Evolutionary conservation across 495 filamentous ascomycete genomes (phyloP), one percentile per base, ranked within the genome.

Genomic region (Penicillium crystallinum): DNA sequence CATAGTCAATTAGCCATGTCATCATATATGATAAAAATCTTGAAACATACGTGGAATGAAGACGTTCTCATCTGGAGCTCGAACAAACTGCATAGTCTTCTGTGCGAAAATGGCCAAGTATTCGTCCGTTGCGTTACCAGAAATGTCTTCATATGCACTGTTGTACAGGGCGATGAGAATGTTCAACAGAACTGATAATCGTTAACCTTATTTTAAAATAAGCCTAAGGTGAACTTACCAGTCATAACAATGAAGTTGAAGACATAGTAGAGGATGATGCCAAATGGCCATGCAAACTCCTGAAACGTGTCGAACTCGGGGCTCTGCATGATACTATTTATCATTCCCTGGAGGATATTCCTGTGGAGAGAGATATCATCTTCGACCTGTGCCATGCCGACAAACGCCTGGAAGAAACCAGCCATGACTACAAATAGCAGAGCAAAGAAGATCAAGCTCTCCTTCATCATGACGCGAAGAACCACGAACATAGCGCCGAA

Each of bases 381-480:
- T 49, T 96, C 89, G 3, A 86, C 81, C 35, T 89, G 83, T 58
- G 96, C 91, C 75, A 98, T 81, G 2, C 95, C 93, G n/a, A 95
- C 77, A 54, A 98, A 98, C 0, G 88, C 90, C 70, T 98, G 93
- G 43, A 96, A 76, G 71, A 98, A 98, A 15, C 93, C 93, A 38
- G 92, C 68, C 36, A 95, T 71, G 44, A 98, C 86, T 43, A 97
- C 84, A 43, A 85, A 71, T 5, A 98, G 80, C n/a, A 98, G 78
- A 6, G 91, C 89, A 59, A 98, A 98, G 77, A 98, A 98, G 56
- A 97, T 97, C 47, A 98, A 71, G 49, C 89, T 95, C 65, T 98
- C 93, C 61, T 91, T 90, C 93, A 98, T 97, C 95, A 98, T 97
- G 44, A 97, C 91, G 61, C 96, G 91, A 30, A 98, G 73, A 4